Percentiles rank a stretch among this genome's conserved stretches.
These are phyloP conservation scores for Psilocybe cubensis DNA, from an alignment of 768 basidiomycete genomes.

Conservation along the genomic window DNA sequence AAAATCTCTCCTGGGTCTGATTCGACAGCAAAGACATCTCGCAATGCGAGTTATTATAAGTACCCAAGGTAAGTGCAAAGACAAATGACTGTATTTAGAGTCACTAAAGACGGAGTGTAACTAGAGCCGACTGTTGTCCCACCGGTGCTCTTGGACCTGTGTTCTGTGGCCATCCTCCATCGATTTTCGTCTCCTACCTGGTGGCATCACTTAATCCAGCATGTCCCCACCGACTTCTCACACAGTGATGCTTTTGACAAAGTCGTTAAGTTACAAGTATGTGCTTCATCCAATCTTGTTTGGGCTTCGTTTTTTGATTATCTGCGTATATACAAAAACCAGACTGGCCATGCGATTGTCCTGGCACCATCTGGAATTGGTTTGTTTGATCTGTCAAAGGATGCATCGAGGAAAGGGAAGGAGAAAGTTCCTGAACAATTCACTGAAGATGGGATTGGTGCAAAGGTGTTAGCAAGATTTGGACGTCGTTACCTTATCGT, in stretches of 20 bases:
- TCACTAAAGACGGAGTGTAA: neutral
- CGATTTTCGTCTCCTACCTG: constrained; percentile 78
- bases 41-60: constrained; percentile 76
- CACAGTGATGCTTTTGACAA: constrained; percentile 64
- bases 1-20: constrained; percentile 56
- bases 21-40: constrained; percentile 72
- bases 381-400: constrained; percentile 27
- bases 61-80: constrained; percentile 58
- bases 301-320: constrained; percentile 1
- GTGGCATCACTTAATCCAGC: constrained; percentile 72
- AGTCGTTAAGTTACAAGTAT: constrained; percentile 66
- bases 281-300: neutral
- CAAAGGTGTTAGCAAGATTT: constrained; percentile 43
- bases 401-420: neutral
- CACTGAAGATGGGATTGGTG: constrained; percentile 1
- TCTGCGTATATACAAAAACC: neutral
- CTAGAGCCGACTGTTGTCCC: constrained; percentile 77
- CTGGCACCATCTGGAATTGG: constrained; percentile 68
- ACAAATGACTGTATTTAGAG: neutral
- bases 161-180: constrained; percentile 67
- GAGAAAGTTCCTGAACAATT: neutral
- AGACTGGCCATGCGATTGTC: constrained; percentile 77
- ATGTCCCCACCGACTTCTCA: constrained; percentile 67
- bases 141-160: constrained; percentile 66
- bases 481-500: constrained; percentile 63